Base-by-base conservation (phyloP, 2,329 filamentous ascomycete genomes). In the Fusarium kyushuense region DNA sequence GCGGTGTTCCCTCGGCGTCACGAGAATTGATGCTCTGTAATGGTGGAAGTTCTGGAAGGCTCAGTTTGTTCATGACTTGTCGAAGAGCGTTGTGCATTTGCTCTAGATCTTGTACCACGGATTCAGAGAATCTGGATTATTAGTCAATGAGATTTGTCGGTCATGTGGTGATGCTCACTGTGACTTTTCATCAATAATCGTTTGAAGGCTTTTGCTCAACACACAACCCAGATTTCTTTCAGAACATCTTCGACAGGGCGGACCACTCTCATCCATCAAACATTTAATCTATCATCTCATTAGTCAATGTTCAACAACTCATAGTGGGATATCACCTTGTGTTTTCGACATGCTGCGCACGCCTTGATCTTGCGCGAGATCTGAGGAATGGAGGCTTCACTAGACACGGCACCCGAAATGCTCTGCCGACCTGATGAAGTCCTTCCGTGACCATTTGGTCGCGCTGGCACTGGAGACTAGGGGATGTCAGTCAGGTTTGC, bases 351-450 rank as follows among this genome's bases (percentile, higher is more conserved):
- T 21, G 79, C 77, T 19, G 80, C 77, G 21, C 79, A 81, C 0
- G 79, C 79, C 67, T 80, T 80, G 38, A 80, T 79, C 58, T 79
- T 79, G 32, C 79, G 71, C 8, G 79, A 80, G 55, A 80, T 80
- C 46, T 77, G 76, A 40, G 76, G 75, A 9, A 77, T 30, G 3
- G 65, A 68, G 5, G 72, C 38, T 7, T 73, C 73, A 40, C 52
- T 63, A 0, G 69, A 46, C 1, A 59, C 12, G 4, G 65, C 41
- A 5, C 65, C 61, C 10, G 52, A 40, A 33, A 72, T 35, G 1
- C 70, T 73, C 19, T 73, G 72, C 6, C 72, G 68, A 19, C 63
- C 58, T 23, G 65, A 54, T 9, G 64, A 49, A 5, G 66, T 55
- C n/a, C 63, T 57, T 16, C 68, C 66, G 29, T 73, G 61, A 4